A percentile compares a stretch with the other conserved stretches of the same genome.
These are phyloP conservation scores for Inga oerstediana DNA, from an alignment of 306 rosid genomes.

Conservation along the genomic window DNA sequence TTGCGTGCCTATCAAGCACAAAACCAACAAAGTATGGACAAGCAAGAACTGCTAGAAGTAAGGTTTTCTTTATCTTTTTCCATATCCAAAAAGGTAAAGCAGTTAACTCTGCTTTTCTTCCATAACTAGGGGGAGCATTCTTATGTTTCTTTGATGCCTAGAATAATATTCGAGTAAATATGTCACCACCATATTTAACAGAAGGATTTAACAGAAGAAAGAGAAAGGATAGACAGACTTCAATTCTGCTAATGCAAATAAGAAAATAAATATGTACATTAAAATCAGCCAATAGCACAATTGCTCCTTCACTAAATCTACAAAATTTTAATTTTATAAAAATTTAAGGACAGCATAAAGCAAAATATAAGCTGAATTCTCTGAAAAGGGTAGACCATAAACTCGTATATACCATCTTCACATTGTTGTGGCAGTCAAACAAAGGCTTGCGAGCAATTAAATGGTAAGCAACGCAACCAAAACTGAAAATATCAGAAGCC, in stretches of 20 bases:
- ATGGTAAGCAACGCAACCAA: slow-evolving; percentile 95
- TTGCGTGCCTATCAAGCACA: too few species aligned
- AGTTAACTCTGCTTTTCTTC: not conserved
- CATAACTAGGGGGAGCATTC: not conserved
- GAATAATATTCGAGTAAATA: not conserved
- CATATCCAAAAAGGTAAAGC: not conserved
- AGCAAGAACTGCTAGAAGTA: not conserved
- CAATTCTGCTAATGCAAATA: not conserved
- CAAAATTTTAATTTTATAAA: not conserved
- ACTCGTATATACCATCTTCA: slow-evolving; percentile 76
- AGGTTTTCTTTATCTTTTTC: not conserved
- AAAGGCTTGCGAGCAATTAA: slow-evolving; percentile 83
- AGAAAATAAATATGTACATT: not conserved
- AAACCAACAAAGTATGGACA: not conserved
- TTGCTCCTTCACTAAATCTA: not conserved
- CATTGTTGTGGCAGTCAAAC: slow-evolving; percentile 90
- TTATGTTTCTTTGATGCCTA: not conserved
- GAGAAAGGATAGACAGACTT: not conserved
- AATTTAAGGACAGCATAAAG: not conserved
- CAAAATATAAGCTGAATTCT: slow-evolving; percentile 16
- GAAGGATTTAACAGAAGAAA: slow-evolving; percentile 16
- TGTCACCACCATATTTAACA: not conserved
- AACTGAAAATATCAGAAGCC: slow-evolving; percentile 90
- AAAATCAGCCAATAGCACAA: slow-evolving; percentile 1
- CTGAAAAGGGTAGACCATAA: slow-evolving; percentile 25